Base-by-base conservation (phyloP, 2,329 filamentous ascomycete species). In the Aspergillus sp. region DNA sequence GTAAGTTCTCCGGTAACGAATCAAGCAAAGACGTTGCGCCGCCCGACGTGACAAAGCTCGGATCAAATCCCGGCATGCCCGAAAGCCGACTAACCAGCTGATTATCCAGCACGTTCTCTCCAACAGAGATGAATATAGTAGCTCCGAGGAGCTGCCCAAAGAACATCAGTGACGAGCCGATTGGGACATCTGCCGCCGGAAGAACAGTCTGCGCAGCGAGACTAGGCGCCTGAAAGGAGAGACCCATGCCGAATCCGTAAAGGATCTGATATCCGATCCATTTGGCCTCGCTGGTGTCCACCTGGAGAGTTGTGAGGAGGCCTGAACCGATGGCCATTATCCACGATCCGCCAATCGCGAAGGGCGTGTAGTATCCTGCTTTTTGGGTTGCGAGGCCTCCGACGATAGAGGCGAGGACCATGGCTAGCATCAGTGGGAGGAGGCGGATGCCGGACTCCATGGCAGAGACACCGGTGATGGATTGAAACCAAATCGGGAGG, bases 401-500 rank as follows among this genome's bases (percentile, higher is more conserved):
- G 1, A 73, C 49, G 24, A 75, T 67, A 4, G 70, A 69, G 29
- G 64, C 56, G 12, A 75, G 31, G 6, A 75, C 69, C 18, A 72
- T 66, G 3, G 61, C 54, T 20, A 75, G 65, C 49, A 75, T 68
- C 46, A 69, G 64, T 2, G 75, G 73, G 1, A 77, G 64, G 22
- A 69, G 69, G 68, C 72, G 73, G 42, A 77, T 71, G 6, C 74
- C 74, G 0, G 74, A 76, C 32, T 69, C 68, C 18, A 71, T 64
- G 14, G 74, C 68, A 2, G 64, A 63, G 9, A 61, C 69, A 29
- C 63, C 65, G 49, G 74, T 75, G 67, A 77, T 70, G 4, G 74
- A 72, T 51, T 77, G 75, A 61, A 77, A 77, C 73, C 74, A 78
- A 36, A 77, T 70, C 0, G 81, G 81, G 2, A 82, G 71, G 45